These are phyloP conservation scores for Mortierella sp. DNA, from an alignment of 371 early-diverging fungal species.

Conservation along the genomic window DNA sequence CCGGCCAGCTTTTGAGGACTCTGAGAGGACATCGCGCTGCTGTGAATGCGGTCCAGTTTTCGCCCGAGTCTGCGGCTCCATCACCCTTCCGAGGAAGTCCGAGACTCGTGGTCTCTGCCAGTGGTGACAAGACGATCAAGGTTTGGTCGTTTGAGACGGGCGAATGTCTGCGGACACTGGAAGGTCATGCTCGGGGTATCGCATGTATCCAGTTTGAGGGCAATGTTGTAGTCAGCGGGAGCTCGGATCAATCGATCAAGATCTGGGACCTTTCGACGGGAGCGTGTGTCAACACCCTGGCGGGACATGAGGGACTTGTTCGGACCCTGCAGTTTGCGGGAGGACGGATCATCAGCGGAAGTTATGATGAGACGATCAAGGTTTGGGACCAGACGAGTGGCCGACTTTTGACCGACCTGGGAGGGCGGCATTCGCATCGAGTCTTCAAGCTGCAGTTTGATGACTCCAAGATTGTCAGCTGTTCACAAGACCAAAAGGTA, in stretches of 20 bases:
- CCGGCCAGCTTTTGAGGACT: slow-evolving; percentile 62
- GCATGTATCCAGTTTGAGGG: slow-evolving; percentile 89
- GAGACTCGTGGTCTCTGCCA: slow-evolving; percentile 77
- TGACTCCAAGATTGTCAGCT: slow-evolving; percentile 82
- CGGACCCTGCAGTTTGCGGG: slow-evolving; percentile 77
- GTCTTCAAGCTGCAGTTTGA: slow-evolving; percentile 92
- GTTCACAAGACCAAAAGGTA: slow-evolving; percentile 81
- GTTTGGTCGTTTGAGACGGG: slow-evolving; percentile 77
- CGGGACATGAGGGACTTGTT: slow-evolving; percentile 85
- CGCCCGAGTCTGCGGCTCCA: slow-evolving; percentile 32
- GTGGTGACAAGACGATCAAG: slow-evolving; percentile 82
- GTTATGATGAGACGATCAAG: slow-evolving; percentile 89
- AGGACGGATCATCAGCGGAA: slow-evolving; percentile 82
- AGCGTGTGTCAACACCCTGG: slow-evolving; percentile 71
- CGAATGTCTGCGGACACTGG: slow-evolving; percentile 65
- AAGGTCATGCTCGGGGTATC: slow-evolving; percentile 78
- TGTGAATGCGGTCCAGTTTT: slow-evolving; percentile 83
- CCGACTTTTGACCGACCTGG: slow-evolving; percentile 62
- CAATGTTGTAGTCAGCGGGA: slow-evolving; percentile 81
- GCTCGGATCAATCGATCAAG: slow-evolving; percentile 86
- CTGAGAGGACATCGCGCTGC: slow-evolving; percentile 75
- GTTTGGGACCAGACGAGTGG: slow-evolving; percentile 83
- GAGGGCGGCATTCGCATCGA: slow-evolving; percentile 76
- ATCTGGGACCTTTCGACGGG: slow-evolving; percentile 88
- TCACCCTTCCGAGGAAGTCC: slow-evolving; percentile 55